Evolutionary conservation across 1,139 yeast species (phyloP), one percentile per base, ranked within the genome.

Genomic region (Spathaspora sp.): DNA sequence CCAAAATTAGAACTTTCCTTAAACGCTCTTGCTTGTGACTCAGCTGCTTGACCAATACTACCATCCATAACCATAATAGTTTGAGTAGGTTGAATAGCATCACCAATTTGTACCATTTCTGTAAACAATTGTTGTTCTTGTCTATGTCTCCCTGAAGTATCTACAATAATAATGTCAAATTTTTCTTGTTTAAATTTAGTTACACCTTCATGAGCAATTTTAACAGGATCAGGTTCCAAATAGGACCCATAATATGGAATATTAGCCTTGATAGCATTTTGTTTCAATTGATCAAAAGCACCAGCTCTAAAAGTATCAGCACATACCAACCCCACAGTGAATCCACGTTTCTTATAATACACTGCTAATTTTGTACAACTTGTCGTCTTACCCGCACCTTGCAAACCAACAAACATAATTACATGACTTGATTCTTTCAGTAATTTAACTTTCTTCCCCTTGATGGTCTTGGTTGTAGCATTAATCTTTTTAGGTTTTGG

Each of bases 281-380:
- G 99, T 64, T 93, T 93, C 68, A 93, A 79, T 74, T 93, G 99
- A 68, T 93, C 99, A 73, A 93, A 93, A 1, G 99, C 99, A 77
- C 99, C 99, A 31, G 99, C 99, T 77, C 99, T 84, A 75, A 93
- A 93, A 37, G 99, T 93, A 75, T 93, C 99, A 2, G 99, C 99
- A 81, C 99, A 95, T 25, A 93, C 98, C 59, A 93, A 74, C 44
- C 99, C 99, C 40, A 90, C 96, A 63, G 89, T 90, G 68, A 84
- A 89, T 1, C 97, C 97, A 62, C 98, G 77, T 64, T 93, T 82
- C 61, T 91, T 93, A 64, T 93, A 95, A 66, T 89, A 91, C 1
- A 89, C 95, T 0, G 99, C 99, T 56, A 93, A 75, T 65, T 93
- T 93, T 1, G 99, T 93, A 81, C 98, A 91, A 2, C 97, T 84